These are phyloP conservation scores for Phylloporus gajari DNA, from an alignment of 1,284 basidiomycete species.

Conservation along the genomic window DNA sequence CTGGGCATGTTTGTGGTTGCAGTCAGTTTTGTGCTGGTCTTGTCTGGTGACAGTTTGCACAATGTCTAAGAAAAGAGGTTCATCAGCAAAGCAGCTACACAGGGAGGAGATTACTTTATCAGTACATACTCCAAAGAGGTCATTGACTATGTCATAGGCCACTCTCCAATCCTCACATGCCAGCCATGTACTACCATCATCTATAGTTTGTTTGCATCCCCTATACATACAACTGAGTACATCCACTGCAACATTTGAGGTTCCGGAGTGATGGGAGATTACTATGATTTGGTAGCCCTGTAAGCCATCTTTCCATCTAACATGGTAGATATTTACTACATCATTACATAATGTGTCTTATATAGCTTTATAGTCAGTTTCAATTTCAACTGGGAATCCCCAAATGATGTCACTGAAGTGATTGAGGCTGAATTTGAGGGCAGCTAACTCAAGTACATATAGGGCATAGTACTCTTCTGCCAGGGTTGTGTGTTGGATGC, in stretches of 20 bases:
- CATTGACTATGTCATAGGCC: constrained; percentile 26
- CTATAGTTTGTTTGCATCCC: constrained; percentile 11
- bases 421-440: not conserved
- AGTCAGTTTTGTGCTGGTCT: not conserved
- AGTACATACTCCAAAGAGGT: constrained; percentile 20
- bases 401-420: constrained; percentile 20
- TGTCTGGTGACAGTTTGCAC: constrained; percentile 20
- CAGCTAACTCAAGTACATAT: no score
- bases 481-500: no score
- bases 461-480: no score
- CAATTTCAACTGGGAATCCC: constrained; percentile 12
- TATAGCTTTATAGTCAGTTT: constrained; percentile 1
- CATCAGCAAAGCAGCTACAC: no score
- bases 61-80: no score
- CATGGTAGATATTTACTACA: not conserved
- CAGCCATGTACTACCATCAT: constrained; percentile 16
- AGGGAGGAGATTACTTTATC: not conserved
- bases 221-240: constrained; percentile 8
- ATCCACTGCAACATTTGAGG: constrained; percentile 8
- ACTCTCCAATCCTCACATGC: constrained; percentile 36
- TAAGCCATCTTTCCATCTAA: constrained; percentile 12
- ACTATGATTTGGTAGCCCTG: not conserved
- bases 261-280: not conserved
- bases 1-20: not conserved
- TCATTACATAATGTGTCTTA: constrained; percentile 7